Evolutionary conservation across 2,329 filamentous ascomycete species (phyloP), one percentile per base, ranked within the genome.

Genomic region (Alternaria alternata): DNA sequence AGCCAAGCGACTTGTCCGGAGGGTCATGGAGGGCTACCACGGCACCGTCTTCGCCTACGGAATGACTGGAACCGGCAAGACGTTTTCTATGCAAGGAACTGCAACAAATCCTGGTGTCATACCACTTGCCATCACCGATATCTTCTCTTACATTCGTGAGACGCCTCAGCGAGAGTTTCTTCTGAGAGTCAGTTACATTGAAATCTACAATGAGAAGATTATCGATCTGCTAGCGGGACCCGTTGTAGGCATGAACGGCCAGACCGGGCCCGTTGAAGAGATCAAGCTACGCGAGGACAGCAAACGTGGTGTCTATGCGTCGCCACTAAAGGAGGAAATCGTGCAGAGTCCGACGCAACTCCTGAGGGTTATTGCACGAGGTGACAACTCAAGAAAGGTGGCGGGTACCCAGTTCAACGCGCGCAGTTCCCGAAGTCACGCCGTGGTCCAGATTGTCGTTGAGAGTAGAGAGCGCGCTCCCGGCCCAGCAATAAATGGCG

Each of bases 21-120:
- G 95, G 72, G 95, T 99, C 51, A 99, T 99, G 95, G 95, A 99
- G 82, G 95, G 95, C 42, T 99, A 98, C 77, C 94, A 98, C 74
- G 95, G 94, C 60, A 99, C 95, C 1, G 95, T 99, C 24, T 98
- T 99, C 77, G 94, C 94, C 18, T 99, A 99, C 78, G 95, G 95
- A 75, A 98, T 98, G 94, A 99, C 95, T 4, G 95, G 95, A 63
- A 98, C 95, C 0, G 95, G 95, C 69, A 99, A 99, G 82, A 99
- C 95, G 0, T 99, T 98, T 78, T 98, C 94, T 39, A 99, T 99
- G 95, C 95, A 99, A 82, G 95, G 95, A 70, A 99, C 95, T 11
- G 93, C 94, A 46, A 92, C 92, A 3, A 96, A 93, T 39, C 95
- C 95, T 1, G 95, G 95, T 81, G 95, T 99, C 28, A 99, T 99